phyloP scores from a whole-genome alignment of 208 protist genomes.

The Trypanosoma rangeli region DNA sequence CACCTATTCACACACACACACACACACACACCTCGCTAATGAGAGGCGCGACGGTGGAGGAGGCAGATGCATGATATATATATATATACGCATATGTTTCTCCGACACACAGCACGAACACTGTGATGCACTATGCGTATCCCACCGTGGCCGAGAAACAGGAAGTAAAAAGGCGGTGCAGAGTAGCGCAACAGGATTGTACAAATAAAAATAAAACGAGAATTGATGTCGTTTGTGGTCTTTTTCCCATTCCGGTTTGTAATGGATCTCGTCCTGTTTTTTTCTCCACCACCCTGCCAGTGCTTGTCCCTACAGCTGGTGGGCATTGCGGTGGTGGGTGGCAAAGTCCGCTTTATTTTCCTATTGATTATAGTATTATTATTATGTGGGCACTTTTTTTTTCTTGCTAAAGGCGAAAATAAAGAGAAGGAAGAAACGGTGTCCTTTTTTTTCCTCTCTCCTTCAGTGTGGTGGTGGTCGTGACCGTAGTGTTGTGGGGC shows the following conservation, averaged over 20 bases:
- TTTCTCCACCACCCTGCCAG: neutral
- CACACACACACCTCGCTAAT: neutral
- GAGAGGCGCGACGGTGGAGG: neutral
- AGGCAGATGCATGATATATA: neutral
- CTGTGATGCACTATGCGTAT: too few species aligned
- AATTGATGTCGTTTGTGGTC: too few species aligned
- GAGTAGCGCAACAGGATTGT: too few species aligned
- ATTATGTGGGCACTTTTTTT: constrained; percentile 1
- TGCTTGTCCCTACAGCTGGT: neutral
- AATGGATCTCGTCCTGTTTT: neutral
- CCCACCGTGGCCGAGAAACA: too few species aligned
- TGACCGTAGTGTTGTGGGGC: neutral
- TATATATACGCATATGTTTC: neutral
- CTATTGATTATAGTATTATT: neutral
- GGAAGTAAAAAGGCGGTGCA: too few species aligned
- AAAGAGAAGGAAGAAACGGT: constrained; percentile 10
- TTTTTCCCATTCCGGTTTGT: neutral
- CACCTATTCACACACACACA: constrained; percentile 3
- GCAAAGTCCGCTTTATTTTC: neutral
- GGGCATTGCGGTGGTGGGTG: neutral
- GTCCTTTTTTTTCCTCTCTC: neutral
- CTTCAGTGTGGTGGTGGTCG: neutral
- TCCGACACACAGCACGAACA: too few species aligned
- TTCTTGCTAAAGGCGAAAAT: neutral
- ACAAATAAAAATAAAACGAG: neutral